Percentiles rank a stretch among this genome's conserved stretches.
phyloP scores from a whole-genome alignment of 306 rosid species.

The Medicago arabica region DNA sequence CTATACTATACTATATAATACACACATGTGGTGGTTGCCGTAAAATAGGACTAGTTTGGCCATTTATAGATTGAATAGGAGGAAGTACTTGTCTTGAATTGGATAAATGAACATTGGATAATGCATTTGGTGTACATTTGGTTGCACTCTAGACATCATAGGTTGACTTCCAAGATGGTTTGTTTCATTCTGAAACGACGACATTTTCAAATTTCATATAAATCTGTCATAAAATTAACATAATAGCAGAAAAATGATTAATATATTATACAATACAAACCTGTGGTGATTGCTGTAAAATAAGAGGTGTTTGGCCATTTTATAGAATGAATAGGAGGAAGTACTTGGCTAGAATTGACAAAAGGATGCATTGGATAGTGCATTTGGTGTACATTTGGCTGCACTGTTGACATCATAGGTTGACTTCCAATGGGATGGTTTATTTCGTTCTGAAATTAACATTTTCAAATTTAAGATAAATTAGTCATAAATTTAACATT shows the following conservation, averaged over 20 bases:
- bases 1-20: too few relatives aligned
- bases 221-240: too few relatives aligned
- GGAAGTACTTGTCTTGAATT: neutral
- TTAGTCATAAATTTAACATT: too few relatives aligned
- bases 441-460: neutral
- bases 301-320: too few relatives aligned
- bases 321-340: too few relatives aligned
- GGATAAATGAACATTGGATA: neutral
- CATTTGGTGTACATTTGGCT: neutral
- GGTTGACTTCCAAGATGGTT: too few relatives aligned
- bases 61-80: too few relatives aligned
- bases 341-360: too few relatives aligned
- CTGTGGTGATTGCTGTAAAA: neutral
- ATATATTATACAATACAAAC: too few relatives aligned
- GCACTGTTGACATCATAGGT: neutral
- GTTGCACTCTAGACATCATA: neutral
- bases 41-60: neutral
- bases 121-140: neutral
- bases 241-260: neutral
- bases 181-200: too few relatives aligned
- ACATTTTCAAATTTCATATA: neutral
- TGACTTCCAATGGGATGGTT: too few relatives aligned
- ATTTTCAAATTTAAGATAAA: neutral
- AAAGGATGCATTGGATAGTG: too few relatives aligned
- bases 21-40: neutral